phyloP scores from a whole-genome alignment of 306 rosid genomes.

The Herpetospermum pedunculosum region DNA sequence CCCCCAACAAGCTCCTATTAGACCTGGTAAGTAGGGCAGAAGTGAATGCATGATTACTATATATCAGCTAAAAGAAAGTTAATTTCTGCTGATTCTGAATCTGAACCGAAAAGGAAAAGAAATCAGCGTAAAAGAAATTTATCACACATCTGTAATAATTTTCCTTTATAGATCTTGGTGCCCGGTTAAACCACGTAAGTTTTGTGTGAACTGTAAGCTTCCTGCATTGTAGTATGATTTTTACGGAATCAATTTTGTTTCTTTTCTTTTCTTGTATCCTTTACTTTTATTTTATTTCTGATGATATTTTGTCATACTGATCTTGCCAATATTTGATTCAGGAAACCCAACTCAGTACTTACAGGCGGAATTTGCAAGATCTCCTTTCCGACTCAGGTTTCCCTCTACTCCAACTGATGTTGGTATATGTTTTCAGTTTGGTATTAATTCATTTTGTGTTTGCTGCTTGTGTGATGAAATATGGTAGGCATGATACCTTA shows the following conservation, averaged over 20 bases:
- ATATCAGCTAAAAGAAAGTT: too few species aligned
- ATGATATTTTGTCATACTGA: conserved; percentile 16
- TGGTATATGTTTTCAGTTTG: conserved; percentile 1
- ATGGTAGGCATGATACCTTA: conserved; percentile 82
- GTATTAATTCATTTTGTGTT: conserved; percentile 9
- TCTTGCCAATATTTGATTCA: conserved; percentile 27
- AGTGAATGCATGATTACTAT: too few species aligned
- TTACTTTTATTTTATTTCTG: not conserved
- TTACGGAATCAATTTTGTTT: too few species aligned
- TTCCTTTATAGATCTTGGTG: too few species aligned
- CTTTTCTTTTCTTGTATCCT: not conserved
- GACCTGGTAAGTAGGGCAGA: too few species aligned
- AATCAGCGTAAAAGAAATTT: too few species aligned
- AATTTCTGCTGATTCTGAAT: too few species aligned
- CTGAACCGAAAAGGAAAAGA: too few species aligned
- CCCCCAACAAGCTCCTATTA: too few species aligned
- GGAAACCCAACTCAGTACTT: conserved; percentile 88
- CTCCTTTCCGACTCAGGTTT: conserved; percentile 93
- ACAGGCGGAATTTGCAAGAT: conserved; percentile 88
- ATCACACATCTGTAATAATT: not conserved
- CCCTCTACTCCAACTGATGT: conserved; percentile 14
- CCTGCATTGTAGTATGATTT: not conserved
- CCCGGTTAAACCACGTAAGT: too few species aligned
- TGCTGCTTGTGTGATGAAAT: conserved; percentile 29
- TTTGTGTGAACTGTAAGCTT: not conserved